Base-by-base conservation (phyloP, 2,329 filamentous ascomycete genomes). In the Fusarium sterilihyphosum region DNA sequence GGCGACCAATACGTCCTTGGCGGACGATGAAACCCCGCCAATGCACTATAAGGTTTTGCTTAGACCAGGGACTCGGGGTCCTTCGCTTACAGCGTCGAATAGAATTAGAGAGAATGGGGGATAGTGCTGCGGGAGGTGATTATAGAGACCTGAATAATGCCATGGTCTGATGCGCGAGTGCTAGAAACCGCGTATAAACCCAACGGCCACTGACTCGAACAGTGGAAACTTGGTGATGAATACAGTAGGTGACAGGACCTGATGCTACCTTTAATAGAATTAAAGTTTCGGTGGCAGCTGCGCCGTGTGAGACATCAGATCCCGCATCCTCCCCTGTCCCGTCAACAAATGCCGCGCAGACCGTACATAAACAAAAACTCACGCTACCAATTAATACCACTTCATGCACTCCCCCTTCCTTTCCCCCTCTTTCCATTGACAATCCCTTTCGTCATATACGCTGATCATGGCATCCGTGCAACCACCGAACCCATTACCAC, bases 401-500 rank as follows among this genome's bases (percentile, higher is more conserved):
- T 59, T 59, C 56, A 50, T 50, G 33, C 41, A 29, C 24, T 26
- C 41, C 24, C 24, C 40, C 16, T 49, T 16, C 40, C 16, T 49
- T 11, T 49, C 65, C 29, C 6, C n/a, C n/a, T 50, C 35, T n/a
- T 37, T 40, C 26, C 31, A 17, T 8, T 20, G 4, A 35, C 8
- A 35, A 2, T 35, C 24, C 14, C 31, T 44, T 35, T 35, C 24
- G 24, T n/a, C 17, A n/a, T 35, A 52, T 35, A 24, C 49, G 31
- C 49, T 35, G 49, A 53, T 22, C 47, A 77, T 77, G 74, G 43
- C 62, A 38, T 40, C 64, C 29, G 70, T 67, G 29, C 58, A 60
- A 44, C 74, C 70, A 8, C 73, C 75, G 17, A 73, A 75, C 53
- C 73, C 75, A 44, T 66, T 87, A 31, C 83, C 85, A 6, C 79